Evolutionary conservation across 345 rosid genomes (phyloP).

Genomic region (Physaria fendleri): DNA sequence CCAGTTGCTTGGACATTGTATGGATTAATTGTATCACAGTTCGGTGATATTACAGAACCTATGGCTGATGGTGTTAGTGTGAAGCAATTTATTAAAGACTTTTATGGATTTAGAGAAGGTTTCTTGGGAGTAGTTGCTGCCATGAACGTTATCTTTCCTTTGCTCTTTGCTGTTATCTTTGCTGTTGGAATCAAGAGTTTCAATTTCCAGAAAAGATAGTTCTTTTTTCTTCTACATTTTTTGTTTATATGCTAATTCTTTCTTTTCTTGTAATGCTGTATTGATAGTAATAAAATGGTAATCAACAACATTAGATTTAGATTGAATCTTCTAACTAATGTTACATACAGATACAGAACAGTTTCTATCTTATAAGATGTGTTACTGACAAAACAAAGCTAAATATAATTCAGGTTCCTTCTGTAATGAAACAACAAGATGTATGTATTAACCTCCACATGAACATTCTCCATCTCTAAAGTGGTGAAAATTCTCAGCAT

Average conservation of each 20-base stretch:
- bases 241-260: conserved; percentile 9
- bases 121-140: conserved; percentile 48
- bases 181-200: conserved; percentile 63
- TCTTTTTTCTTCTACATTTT: not conserved
- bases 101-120: conserved; percentile 55
- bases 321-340: conserved; percentile 17
- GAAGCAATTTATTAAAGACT: conserved; percentile 42
- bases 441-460: conserved; percentile 46
- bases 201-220: conserved; percentile 52
- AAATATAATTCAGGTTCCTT: conserved; percentile 4
- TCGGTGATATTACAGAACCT: conserved; percentile 31
- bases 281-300: conserved; percentile 7
- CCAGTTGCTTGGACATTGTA: conserved; percentile 45
- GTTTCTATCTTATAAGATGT: conserved; percentile 2
- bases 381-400: conserved; percentile 19
- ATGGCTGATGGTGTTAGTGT: conserved; percentile 46
- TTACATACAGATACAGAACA: conserved; percentile 25
- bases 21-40: conserved; percentile 42
- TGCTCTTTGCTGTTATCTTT: conserved; percentile 59
- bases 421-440: conserved; percentile 11
- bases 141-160: conserved; percentile 39
- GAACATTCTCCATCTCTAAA: conserved; percentile 77
- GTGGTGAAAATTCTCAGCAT: conserved; percentile 71
- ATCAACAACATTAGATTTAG: not conserved
- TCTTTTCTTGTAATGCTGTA: not conserved